Evolutionary conservation across 208 protist genomes (phyloP).

Genomic region (Endotrypanum monterogeii): DNA sequence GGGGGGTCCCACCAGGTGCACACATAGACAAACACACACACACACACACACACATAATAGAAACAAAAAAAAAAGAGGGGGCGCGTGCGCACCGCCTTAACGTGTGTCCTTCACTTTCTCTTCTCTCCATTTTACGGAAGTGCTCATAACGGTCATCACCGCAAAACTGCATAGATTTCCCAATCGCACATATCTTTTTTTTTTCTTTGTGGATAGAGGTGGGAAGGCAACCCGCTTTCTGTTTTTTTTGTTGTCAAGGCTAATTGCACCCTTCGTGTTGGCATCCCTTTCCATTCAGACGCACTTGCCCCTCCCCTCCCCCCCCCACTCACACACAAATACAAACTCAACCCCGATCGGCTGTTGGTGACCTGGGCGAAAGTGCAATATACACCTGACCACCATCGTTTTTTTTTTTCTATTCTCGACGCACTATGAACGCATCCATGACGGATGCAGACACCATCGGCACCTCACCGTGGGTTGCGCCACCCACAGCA

Average conservation of each 20-base stretch:
- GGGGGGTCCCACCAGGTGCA: neutral
- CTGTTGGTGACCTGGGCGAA: neutral
- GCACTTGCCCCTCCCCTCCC: neutral
- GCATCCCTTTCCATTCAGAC: no score
- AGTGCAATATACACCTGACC: neutral
- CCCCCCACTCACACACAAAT: neutral
- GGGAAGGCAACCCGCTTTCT: neutral
- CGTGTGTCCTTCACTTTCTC: neutral
- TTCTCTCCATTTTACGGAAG: no score
- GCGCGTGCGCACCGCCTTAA: neutral
- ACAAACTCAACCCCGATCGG: neutral
- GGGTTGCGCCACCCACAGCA: constrained; percentile 7
- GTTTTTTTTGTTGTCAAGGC: neutral
- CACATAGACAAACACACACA: constrained; percentile 1
- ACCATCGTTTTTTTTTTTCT: neutral
- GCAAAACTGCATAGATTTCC: neutral
- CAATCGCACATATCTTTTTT: neutral
- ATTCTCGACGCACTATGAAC: constrained; percentile 6
- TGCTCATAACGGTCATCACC: neutral
- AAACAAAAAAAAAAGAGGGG: neutral
- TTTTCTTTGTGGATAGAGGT: neutral
- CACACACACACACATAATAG: neutral
- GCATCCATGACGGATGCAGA: constrained; percentile 25
- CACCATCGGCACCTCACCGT: constrained; percentile 22
- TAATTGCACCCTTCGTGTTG: neutral